These are phyloP conservation scores for Ulmus americana DNA, from an alignment of 331 rosid species.

Conservation along the genomic window DNA sequence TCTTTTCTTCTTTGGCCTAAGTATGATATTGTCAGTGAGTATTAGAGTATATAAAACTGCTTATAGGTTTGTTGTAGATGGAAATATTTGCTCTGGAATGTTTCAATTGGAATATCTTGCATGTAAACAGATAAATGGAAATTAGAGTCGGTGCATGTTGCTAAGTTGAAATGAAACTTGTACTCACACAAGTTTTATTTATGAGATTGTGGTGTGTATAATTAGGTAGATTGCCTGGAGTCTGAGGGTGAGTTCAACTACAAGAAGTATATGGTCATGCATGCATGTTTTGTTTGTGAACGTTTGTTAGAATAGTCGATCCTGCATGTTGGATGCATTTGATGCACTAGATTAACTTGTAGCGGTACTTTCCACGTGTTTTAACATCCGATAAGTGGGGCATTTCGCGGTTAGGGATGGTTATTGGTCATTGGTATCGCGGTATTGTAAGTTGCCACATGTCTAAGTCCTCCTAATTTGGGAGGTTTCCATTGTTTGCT, in stretches of 20 bases:
- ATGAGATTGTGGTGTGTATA: not conserved
- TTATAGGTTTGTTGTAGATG: not conserved
- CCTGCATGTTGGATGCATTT: slow-evolving; percentile 13
- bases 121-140: slow-evolving; percentile 10
- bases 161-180: slow-evolving; percentile 1
- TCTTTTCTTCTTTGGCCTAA: not conserved
- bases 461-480: slow-evolving; percentile 2
- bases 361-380: slow-evolving; percentile 10
- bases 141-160: not conserved
- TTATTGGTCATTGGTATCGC: not conserved
- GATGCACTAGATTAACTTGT: slow-evolving; percentile 6
- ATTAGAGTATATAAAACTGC: not conserved
- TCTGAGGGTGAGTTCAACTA: slow-evolving; percentile 12
- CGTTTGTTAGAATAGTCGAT: slow-evolving; percentile 10
- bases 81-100: not conserved
- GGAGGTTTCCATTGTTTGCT: not conserved
- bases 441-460: slow-evolving; percentile 8
- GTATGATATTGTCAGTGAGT: slow-evolving; percentile 2
- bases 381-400: slow-evolving; percentile 2
- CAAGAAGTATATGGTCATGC: slow-evolving; percentile 20
- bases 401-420: slow-evolving; percentile 8
- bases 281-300: slow-evolving; percentile 13
- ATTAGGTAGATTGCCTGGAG: not conserved
- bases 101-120: slow-evolving; percentile 8
- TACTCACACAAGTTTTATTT: slow-evolving; percentile 14